Conservation (phyloP, 106 monocot genomes). For the Iris macrosiphon region DNA sequence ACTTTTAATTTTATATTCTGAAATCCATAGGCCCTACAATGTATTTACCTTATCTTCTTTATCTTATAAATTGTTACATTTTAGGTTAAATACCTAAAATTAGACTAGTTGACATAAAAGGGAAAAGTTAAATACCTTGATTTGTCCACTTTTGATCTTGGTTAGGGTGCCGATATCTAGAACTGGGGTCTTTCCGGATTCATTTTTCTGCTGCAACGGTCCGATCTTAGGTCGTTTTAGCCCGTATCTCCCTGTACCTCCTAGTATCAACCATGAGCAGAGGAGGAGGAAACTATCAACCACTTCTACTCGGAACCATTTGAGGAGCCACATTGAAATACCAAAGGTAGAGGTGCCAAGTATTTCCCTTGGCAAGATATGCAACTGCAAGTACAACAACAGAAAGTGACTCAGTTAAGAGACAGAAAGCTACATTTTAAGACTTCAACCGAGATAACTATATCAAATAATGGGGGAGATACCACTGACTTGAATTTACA, state of each 20-base stretch:
- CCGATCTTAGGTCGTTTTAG: constrained; percentile 56
- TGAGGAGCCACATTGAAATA: constrained; percentile 57
- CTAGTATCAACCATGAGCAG: constrained; percentile 38
- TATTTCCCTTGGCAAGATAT: constrained; percentile 64
- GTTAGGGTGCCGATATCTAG: constrained; percentile 56
- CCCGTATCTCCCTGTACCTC: constrained; percentile 43
- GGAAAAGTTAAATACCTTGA: constrained; percentile 35
- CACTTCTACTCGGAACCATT: constrained; percentile 41
- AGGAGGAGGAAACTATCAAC: constrained; percentile 53
- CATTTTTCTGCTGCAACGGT: constrained; percentile 51
- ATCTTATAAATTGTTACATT: not conserved
- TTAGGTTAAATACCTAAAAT: not conserved
- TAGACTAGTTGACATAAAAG: too few species aligned
- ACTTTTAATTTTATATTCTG: too few species aligned
- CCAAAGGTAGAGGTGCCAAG: constrained; percentile 72
- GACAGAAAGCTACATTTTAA: too few species aligned
- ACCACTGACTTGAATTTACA: too few species aligned
- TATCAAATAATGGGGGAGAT: too few species aligned
- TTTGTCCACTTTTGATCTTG: constrained; percentile 49
- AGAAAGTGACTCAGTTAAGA: not conserved
- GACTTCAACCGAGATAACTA: too few species aligned
- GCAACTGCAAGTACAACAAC: constrained; percentile 23
- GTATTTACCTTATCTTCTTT: too few species aligned
- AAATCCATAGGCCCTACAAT: too few species aligned
- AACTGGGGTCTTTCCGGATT: constrained; percentile 73